These are phyloP conservation scores for Cudoniella acicularis DNA, from an alignment of 495 filamentous ascomycete genomes.

Conservation along the genomic window DNA sequence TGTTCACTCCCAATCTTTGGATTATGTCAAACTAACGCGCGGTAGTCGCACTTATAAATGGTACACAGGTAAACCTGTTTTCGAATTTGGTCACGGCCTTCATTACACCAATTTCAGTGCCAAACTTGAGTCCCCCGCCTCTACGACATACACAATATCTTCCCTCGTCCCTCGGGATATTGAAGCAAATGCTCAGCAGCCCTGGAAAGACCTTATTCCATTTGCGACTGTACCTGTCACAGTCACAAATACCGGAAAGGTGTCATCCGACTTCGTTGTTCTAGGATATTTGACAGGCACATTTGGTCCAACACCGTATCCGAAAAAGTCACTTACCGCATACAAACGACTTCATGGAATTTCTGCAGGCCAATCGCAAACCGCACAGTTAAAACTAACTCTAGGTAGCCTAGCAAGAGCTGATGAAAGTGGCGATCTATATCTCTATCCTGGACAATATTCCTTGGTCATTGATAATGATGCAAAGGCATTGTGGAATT, in stretches of 20 bases:
- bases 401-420: constrained; percentile 56
- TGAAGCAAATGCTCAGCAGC: constrained; percentile 18
- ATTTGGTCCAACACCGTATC: constrained; percentile 56
- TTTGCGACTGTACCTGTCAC: constrained; percentile 42
- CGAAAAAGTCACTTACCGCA: constrained; percentile 60
- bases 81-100: constrained; percentile 53
- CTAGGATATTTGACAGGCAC: constrained; percentile 53
- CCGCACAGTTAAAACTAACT: constrained; percentile 44
- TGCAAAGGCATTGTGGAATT: constrained; percentile 31
- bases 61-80: constrained; percentile 52
- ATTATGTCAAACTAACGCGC: constrained; percentile 9
- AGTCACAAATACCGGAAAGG: constrained; percentile 50
- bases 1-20: constrained; percentile 3
- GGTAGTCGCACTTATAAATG: constrained; percentile 59
- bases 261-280: constrained; percentile 55
- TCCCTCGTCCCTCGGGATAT: constrained; percentile 19
- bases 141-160: constrained; percentile 26
- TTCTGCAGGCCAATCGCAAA: constrained; percentile 32
- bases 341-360: constrained; percentile 52
- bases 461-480: constrained; percentile 52
- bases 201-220: constrained; percentile 28
- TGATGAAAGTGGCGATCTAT: constrained; percentile 53
- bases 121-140: constrained; percentile 24
- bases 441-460: constrained; percentile 66
- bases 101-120: constrained; percentile 48